Percentiles rank a stretch among this genome's conserved stretches.
Conservation (phyloP, 371 early-diverging fungal genomes). For the Mortierella sp. region DNA sequence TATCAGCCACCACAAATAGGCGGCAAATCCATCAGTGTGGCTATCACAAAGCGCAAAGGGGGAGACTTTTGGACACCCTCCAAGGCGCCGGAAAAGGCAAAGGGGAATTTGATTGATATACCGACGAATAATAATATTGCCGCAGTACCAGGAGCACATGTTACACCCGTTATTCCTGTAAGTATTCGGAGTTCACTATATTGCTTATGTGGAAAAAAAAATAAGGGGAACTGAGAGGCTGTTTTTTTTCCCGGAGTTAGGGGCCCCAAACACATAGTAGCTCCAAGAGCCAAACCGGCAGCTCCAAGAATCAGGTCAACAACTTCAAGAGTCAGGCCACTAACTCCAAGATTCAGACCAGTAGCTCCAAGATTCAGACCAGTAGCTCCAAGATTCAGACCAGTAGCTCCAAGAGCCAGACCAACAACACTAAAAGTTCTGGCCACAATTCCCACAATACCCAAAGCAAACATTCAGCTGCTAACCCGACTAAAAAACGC, state of each 20-base stretch:
- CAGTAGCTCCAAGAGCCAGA: neutral
- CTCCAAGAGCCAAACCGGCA: neutral
- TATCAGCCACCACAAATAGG: neutral
- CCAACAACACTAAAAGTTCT: too few relatives aligned
- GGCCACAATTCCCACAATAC: neutral
- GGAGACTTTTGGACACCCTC: conserved; percentile 23
- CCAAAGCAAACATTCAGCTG: neutral
- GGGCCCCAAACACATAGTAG: neutral
- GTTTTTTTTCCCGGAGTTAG: too few relatives aligned
- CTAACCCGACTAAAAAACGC: neutral
- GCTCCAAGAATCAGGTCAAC: neutral
- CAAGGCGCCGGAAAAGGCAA: conserved; percentile 14
- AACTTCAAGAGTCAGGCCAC: neutral
- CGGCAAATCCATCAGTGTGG: neutral
- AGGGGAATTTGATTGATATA: conserved; percentile 37
- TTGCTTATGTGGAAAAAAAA: too few relatives aligned
- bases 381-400: too few relatives aligned
- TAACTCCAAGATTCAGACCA: too few relatives aligned
- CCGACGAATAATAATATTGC: conserved; percentile 19
- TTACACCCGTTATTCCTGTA: conserved; percentile 1
- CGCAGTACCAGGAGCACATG: neutral
- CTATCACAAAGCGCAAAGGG: neutral
- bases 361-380: too few relatives aligned
- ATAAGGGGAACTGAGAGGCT: too few relatives aligned
- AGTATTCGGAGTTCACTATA: too few relatives aligned